Conservation (phyloP, 1,284 basidiomycete species). For the Boletellus sp. region DNA sequence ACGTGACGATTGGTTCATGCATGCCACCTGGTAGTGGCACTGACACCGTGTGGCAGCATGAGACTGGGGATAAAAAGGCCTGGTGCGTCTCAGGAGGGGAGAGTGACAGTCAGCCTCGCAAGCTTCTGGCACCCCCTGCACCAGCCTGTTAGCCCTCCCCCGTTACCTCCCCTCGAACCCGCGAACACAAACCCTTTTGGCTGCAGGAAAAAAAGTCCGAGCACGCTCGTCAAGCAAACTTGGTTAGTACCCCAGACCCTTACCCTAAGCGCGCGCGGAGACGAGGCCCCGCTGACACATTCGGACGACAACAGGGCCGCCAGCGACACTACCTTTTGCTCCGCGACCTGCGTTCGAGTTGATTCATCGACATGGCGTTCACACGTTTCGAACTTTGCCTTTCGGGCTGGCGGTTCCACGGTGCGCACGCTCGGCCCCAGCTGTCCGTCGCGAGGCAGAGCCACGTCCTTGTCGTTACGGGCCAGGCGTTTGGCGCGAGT, state of each 20-base stretch:
- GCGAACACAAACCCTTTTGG: neutral
- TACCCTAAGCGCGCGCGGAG: too few species aligned
- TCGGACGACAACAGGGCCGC: too few species aligned
- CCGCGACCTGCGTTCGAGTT: too few species aligned
- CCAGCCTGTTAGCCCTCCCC: slow-evolving; percentile 4
- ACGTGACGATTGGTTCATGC: slow-evolving; percentile 16
- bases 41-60: slow-evolving; percentile 25
- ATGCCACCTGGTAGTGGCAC: slow-evolving; percentile 29
- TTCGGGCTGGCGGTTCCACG: slow-evolving; percentile 26
- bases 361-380: slow-evolving; percentile 17
- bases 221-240: neutral
- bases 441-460: slow-evolving; percentile 23
- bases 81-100: neutral
- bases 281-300: too few species aligned
- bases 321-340: too few species aligned
- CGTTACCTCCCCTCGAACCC: neutral
- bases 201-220: neutral
- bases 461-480: slow-evolving; percentile 25
- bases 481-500: slow-evolving; percentile 26
- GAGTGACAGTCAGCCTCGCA: slow-evolving; percentile 5
- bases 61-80: slow-evolving; percentile 18
- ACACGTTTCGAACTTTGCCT: slow-evolving; percentile 27
- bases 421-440: slow-evolving; percentile 22
- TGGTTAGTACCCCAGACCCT: neutral
- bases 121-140: slow-evolving; percentile 5